Evolutionary conservation across 1,139 yeast species (phyloP).

Genomic region (Hanseniaspora uvarum): DNA sequence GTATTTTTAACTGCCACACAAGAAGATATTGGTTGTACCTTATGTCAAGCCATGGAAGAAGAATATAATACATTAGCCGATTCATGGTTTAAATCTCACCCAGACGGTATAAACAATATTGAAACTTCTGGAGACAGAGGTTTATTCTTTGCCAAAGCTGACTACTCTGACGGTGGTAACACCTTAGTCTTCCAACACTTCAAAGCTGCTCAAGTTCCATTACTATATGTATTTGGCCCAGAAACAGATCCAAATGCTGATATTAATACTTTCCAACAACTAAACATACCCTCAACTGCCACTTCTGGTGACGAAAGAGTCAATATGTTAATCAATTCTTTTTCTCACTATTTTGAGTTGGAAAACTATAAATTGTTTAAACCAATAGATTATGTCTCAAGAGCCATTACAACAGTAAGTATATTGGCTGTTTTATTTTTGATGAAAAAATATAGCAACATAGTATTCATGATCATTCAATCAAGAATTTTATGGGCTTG

Average conservation of each 20-base stretch:
- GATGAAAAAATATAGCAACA: slow-evolving; percentile 29
- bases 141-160: slow-evolving; percentile 64
- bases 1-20: slow-evolving; percentile 66
- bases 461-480: slow-evolving; percentile 30
- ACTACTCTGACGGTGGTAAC: slow-evolving; percentile 46
- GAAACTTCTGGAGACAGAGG: slow-evolving; percentile 28
- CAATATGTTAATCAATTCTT: slow-evolving; percentile 20
- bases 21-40: slow-evolving; percentile 61
- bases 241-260: slow-evolving; percentile 32
- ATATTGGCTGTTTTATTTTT: slow-evolving; percentile 28
- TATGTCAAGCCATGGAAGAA: slow-evolving; percentile 67
- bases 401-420: slow-evolving; percentile 37
- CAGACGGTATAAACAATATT: slow-evolving; percentile 32
- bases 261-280: slow-evolving; percentile 21
- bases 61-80: slow-evolving; percentile 49
- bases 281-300: slow-evolving; percentile 22
- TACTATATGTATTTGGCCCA: slow-evolving; percentile 56
- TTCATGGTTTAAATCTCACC: slow-evolving; percentile 47
- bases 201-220: slow-evolving; percentile 67
- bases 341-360: slow-evolving; percentile 37
- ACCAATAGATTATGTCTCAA: slow-evolving; percentile 49
- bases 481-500: slow-evolving; percentile 58
- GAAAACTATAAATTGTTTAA: slow-evolving; percentile 39
- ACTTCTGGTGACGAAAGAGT: slow-evolving; percentile 24
- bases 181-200: slow-evolving; percentile 45